Evolutionary conservation across 1,284 basidiomycete species (phyloP).

Genomic region (Neonothopanus nambi): DNA sequence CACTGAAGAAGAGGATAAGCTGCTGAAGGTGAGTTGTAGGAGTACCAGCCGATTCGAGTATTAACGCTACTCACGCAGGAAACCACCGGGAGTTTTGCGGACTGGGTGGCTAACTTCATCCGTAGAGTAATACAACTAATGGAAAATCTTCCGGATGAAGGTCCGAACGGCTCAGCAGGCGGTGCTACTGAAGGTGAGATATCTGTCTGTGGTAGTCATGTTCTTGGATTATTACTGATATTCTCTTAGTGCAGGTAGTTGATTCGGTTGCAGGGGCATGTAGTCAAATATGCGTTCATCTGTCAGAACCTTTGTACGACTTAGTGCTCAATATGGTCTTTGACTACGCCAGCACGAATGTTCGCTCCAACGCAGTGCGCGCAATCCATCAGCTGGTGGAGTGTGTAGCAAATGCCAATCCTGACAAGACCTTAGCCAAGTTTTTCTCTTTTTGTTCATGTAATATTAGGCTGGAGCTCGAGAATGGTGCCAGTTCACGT

Average conservation of each 20-base stretch:
- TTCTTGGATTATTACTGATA: conserved; percentile 2
- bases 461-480: conserved; percentile 78
- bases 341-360: conserved; percentile 76
- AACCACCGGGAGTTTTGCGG: conserved; percentile 63
- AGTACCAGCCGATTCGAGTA: too few species aligned
- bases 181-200: conserved; percentile 61
- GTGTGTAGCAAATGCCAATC: conserved; percentile 82
- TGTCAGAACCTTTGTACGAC: conserved; percentile 83
- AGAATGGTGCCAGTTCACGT: conserved; percentile 83
- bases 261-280: conserved; percentile 70
- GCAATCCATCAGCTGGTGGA: conserved; percentile 87
- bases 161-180: conserved; percentile 52
- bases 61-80: conserved; percentile 33
- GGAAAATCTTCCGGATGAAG: conserved; percentile 88
- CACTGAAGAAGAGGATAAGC: conserved; percentile 58
- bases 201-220: background rate
- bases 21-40: conserved; percentile 41
- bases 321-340: conserved; percentile 81
- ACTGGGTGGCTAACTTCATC: conserved; percentile 87
- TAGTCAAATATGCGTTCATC: conserved; percentile 78
- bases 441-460: conserved; percentile 76
- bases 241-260: conserved; percentile 58
- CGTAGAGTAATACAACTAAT: conserved; percentile 81
- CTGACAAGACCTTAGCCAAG: conserved; percentile 73
- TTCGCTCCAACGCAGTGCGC: conserved; percentile 83